A percentile compares a stretch with the other conserved stretches of the same genome.
These are phyloP conservation scores for Tylopilus cervinicoccineus DNA, from an alignment of 768 basidiomycete genomes.

Conservation along the genomic window DNA sequence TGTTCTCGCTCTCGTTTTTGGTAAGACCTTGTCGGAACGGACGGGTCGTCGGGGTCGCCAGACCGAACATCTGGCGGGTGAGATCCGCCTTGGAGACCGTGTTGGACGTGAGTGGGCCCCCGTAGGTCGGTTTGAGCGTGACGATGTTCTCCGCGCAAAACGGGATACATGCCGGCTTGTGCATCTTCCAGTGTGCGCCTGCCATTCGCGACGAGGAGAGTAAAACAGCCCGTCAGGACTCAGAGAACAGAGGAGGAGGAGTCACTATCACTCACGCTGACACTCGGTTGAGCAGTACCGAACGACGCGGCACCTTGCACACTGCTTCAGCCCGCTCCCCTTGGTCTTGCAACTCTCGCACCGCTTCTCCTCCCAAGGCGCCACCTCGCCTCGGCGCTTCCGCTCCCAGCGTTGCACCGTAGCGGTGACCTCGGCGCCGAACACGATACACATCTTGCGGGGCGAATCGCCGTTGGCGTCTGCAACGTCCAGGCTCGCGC, in stretches of 20 bases:
- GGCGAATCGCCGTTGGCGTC: slow-evolving; percentile 40
- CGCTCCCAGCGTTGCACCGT: slow-evolving; percentile 43
- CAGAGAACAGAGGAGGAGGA: neutral
- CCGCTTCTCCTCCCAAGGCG: slow-evolving; percentile 38
- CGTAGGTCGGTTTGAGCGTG: slow-evolving; percentile 44
- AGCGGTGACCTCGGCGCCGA: slow-evolving; percentile 44
- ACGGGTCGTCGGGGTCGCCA: slow-evolving; percentile 21
- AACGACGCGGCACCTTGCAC: slow-evolving; percentile 41
- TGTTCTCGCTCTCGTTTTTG: slow-evolving; percentile 27
- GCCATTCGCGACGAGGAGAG: neutral
- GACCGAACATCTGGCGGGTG: slow-evolving; percentile 28
- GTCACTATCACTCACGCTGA: slow-evolving; percentile 40
- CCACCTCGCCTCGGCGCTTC: slow-evolving; percentile 41
- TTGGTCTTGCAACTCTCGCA: slow-evolving; percentile 39
- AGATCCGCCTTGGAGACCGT: slow-evolving; percentile 29
- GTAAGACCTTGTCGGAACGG: slow-evolving; percentile 16
- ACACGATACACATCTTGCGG: slow-evolving; percentile 26
- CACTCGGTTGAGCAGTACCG: slow-evolving; percentile 54
- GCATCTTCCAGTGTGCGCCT: slow-evolving; percentile 46
- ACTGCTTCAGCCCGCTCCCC: slow-evolving; percentile 36
- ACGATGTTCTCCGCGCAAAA: slow-evolving; percentile 43
- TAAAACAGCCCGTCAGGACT: neutral
- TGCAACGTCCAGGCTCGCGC: slow-evolving; percentile 40
- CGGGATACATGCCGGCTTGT: slow-evolving; percentile 45
- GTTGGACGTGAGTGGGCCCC: slow-evolving; percentile 1